Base-by-base conservation (phyloP, 495 filamentous ascomycete genomes). In the Daldinia decipiens region DNA sequence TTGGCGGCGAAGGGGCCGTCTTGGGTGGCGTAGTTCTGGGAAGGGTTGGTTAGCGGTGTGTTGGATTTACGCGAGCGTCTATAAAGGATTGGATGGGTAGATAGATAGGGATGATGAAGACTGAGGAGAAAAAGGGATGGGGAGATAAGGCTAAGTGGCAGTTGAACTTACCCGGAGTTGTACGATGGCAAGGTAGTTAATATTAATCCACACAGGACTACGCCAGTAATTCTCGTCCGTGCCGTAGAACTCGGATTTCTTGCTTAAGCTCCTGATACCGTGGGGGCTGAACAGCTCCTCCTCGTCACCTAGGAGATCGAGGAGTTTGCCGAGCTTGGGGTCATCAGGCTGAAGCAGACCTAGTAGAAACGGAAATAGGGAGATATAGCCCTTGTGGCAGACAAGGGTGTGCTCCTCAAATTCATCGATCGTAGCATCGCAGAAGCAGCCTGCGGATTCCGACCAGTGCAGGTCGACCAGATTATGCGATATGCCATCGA, bases 161-260 rank as follows among this genome's bases (percentile, higher is more conserved):
- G 6, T 24, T 29, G 38, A 52, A 86, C 91, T 80, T 86, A 97
- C 94, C 59, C 92, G 83, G n/a, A 99, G 87, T 74, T 91, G 87
- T 70, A 87, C 86, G 59, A 98, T 83, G 40, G 91, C 90, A 60
- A 99, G 82, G 74, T 97, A 98, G 78, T 99, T 99, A 63, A 99
- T 96, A 72, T 97, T 97, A 66, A 99, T 92, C 95, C 95, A 99
- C 4, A 99, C 84, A 6, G 95, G 95, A 61, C 93, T 93, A 59
- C 94, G 84, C 95, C 95, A 99, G 82, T 99, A 99, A 72, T 99
- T 97, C 84, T 99, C 95, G 3, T 84, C 93, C 0, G 93, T 97
- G 17, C 89, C 93, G 74, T 97, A 98, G 70, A 91, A 86, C 75
- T 90, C 85, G 67, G 95, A 91, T 64, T 86, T 87, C 83, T 91